Conservation (phyloP, 208 protist genomes). For the Sergeia podlipaevii region DNA sequence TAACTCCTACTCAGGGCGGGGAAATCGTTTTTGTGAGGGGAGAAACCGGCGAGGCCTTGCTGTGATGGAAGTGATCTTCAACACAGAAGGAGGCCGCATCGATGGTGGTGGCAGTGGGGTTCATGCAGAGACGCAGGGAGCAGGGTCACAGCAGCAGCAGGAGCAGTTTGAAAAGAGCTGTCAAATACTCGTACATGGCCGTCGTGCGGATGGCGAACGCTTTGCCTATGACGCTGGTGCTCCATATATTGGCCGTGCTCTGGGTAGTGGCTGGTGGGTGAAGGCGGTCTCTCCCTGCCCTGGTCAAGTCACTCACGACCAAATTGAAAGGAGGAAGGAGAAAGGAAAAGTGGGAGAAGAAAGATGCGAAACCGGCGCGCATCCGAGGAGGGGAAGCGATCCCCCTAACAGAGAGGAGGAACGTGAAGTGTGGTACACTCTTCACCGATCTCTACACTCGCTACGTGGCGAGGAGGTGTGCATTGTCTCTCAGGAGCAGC, state of each 20-base stretch:
- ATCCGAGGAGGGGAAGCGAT: neutral
- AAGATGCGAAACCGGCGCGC: too few relatives aligned
- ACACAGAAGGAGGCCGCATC: conserved; percentile 16
- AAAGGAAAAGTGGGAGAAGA: too few relatives aligned
- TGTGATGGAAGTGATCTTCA: conserved; percentile 59
- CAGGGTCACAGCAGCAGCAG: neutral
- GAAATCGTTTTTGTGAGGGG: conserved; percentile 18
- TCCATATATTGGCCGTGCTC: conserved; percentile 32
- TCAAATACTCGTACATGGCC: conserved; percentile 32
- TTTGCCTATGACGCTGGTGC: conserved; percentile 38
- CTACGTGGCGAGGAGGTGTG: conserved; percentile 41
- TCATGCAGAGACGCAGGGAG: neutral
- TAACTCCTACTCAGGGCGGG: conserved; percentile 77
- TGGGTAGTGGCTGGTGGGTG: conserved; percentile 73
- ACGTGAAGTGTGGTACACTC: too few relatives aligned
- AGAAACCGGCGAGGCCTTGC: conserved; percentile 46
- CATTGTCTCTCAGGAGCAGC: conserved; percentile 16
- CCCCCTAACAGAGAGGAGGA: too few relatives aligned
- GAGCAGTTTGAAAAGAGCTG: neutral
- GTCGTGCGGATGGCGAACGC: conserved; percentile 29
- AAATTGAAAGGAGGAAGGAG: too few relatives aligned
- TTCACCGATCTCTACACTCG: conserved; percentile 48
- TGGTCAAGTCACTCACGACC: too few relatives aligned
- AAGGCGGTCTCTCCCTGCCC: conserved; percentile 41
- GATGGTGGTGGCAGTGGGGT: neutral